These are phyloP conservation scores for Linum trigynum DNA, from an alignment of 345 rosid species.

Conservation along the genomic window DNA sequence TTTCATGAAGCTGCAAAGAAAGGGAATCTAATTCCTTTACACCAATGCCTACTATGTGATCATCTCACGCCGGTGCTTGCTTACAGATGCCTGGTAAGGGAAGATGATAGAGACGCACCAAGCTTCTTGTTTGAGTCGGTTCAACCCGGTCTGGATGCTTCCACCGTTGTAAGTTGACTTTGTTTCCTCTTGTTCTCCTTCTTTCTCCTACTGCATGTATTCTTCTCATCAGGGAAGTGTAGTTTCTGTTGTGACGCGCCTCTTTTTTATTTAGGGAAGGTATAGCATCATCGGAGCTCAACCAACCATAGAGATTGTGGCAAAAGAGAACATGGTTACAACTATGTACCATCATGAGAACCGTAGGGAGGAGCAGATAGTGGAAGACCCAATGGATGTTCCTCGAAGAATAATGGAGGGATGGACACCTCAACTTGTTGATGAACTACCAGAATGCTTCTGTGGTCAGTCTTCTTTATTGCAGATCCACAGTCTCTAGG, in stretches of 20 bases:
- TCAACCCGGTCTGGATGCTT: slow-evolving; percentile 61
- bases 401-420: slow-evolving; percentile 70
- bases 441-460: slow-evolving; percentile 82
- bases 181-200: neutral
- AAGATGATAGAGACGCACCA: slow-evolving; percentile 93
- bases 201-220: neutral
- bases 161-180: slow-evolving; percentile 42
- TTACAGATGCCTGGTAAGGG: slow-evolving; percentile 80
- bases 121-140: slow-evolving; percentile 90
- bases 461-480: slow-evolving; percentile 43
- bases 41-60: slow-evolving; percentile 69
- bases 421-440: slow-evolving; percentile 74
- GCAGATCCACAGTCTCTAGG: neutral
- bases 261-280: slow-evolving; percentile 43
- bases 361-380: slow-evolving; percentile 52
- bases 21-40: slow-evolving; percentile 74
- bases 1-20: slow-evolving; percentile 59
- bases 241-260: slow-evolving; percentile 1
- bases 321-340: slow-evolving; percentile 74
- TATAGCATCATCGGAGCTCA: slow-evolving; percentile 90
- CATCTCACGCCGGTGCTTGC: slow-evolving; percentile 89
- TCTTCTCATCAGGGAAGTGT: neutral
- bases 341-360: slow-evolving; percentile 68
- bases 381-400: slow-evolving; percentile 88
- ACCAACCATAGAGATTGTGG: slow-evolving; percentile 77